Base-by-base conservation (phyloP, 2,329 filamentous ascomycete species). In the Chaetomium sp. region DNA sequence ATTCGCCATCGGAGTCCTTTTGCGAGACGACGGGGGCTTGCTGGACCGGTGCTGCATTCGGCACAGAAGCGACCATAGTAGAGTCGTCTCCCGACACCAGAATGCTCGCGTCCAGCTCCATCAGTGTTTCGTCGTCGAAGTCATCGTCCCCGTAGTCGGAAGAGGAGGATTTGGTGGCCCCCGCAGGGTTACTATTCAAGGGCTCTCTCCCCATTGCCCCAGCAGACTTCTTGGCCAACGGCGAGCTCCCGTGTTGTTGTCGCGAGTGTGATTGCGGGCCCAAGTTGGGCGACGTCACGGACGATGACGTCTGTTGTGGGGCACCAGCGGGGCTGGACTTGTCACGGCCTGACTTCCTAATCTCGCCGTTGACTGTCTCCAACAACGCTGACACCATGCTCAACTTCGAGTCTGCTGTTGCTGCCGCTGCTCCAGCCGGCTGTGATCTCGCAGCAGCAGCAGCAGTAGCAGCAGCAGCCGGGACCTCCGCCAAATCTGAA, bases 321-420 rank as follows among this genome's bases (percentile, higher is more conserved):
- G 19, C 19, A 27, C 19, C 19, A 27, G 19, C 19, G 19, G 19
- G 19, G 19, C 19, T 27, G 19, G 19, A 27, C 19, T 27, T 3
- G 19, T 27, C 19, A 27, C 19, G 19, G 19, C 19, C 40, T 3
- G 72, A 72, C 44, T 72, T 75, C 52, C 75, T 75, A 46, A 81
- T 75, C 61, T 78, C 79, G 55, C 72, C 75, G 50, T 74, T 76
- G 51, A 90, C 85, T 50, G 81, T 85, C 63, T 88, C 80, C 19
- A 91, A 72, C 52, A 91, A 71, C 12, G 83, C 81, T 38, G 77
- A 79, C n/a, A 82, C 78, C 64, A 82, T 73, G 3, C 76, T 79
- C 0, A 77, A 76, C 59, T 84, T 85, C 1, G 79, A 80, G 35
- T 78, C 77, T 55, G 19, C 77, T 55, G 19, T 27, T 27, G 19